These are phyloP conservation scores for Hyaloscypha hepaticicola DNA, from an alignment of 495 filamentous ascomycete species.

Conservation along the genomic window DNA sequence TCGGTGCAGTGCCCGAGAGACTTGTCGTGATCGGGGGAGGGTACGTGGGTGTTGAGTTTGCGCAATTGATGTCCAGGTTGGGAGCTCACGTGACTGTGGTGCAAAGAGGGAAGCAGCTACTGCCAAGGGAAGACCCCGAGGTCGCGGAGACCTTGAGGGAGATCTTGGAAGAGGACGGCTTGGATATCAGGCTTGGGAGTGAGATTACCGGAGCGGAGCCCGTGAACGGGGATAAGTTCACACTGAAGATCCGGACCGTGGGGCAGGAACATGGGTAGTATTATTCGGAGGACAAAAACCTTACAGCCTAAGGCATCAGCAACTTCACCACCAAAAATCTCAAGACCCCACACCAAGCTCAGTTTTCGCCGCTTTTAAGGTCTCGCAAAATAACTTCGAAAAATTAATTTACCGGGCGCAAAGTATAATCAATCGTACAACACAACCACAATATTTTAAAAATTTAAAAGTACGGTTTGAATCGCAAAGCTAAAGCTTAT, in stretches of 20 bases:
- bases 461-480: no score
- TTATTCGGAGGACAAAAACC: no score
- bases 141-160: conserved; percentile 36
- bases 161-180: conserved; percentile 43
- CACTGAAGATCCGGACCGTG: conserved; percentile 10
- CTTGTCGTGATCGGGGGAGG: conserved; percentile 50
- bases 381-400: no score
- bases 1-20: conserved; percentile 45
- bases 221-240: conserved; percentile 10
- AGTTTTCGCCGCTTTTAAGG: no score
- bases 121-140: conserved; percentile 45
- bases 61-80: conserved; percentile 48
- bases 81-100: conserved; percentile 47
- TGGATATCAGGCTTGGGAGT: conserved; percentile 38
- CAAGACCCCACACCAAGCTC: no score
- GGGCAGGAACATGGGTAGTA: conserved; percentile 11
- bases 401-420: no score
- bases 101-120: conserved; percentile 41
- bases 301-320: no score
- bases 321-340: no score
- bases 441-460: no score
- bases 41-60: conserved; percentile 51
- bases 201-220: conserved; percentile 20
- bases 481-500: no score
- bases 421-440: no score